Conservation (phyloP, 129 eudicot species). For the Erigeron canadensis region DNA sequence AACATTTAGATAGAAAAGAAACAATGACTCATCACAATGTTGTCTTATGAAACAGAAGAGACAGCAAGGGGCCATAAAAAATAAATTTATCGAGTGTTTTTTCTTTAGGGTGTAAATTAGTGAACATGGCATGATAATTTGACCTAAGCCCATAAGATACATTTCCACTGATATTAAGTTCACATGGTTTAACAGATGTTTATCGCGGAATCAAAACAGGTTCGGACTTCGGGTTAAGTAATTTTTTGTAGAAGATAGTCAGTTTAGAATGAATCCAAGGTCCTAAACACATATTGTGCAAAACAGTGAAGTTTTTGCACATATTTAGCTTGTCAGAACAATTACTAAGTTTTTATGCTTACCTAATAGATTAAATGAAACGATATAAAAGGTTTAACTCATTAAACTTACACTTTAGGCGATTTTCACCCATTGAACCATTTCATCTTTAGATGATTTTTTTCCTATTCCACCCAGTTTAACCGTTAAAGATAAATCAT, state of each 20-base stretch:
- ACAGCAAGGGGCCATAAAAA: conserved; percentile 2
- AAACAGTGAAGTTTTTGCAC: background rate
- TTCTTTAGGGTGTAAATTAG: background rate
- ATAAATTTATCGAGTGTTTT: background rate
- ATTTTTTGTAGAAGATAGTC: background rate
- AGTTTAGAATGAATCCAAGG: background rate
- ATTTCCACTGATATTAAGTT: background rate
- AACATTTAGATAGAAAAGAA: conserved; percentile 2
- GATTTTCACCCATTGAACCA: background rate
- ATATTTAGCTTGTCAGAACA: no score
- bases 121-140: background rate
- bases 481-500: background rate
- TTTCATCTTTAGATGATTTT: no score
- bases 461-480: background rate
- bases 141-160: background rate
- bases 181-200: background rate
- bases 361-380: background rate
- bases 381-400: background rate
- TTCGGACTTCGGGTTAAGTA: background rate
- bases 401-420: no score
- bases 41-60: conserved; percentile 18
- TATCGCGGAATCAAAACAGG: background rate
- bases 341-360: no score
- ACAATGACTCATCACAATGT: background rate
- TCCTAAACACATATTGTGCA: background rate